phyloP scores from a whole-genome alignment of 495 filamentous ascomycete species.

The Annulohypoxylon maeteangense region DNA sequence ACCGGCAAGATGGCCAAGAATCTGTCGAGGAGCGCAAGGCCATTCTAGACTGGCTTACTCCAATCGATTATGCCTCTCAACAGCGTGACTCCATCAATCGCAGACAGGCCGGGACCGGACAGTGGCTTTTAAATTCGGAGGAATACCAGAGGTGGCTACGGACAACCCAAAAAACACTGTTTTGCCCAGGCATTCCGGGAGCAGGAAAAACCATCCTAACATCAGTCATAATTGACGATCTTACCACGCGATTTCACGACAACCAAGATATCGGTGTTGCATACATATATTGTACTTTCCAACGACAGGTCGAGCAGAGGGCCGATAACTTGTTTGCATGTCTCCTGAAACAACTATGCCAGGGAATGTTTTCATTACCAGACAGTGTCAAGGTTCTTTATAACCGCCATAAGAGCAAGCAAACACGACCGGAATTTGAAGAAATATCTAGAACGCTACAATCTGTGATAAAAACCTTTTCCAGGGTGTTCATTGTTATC shows the following conservation, averaged over 20 bases:
- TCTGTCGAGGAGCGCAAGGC: not conserved
- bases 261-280: not conserved
- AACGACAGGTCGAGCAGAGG: not conserved
- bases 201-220: not conserved
- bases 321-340: not conserved
- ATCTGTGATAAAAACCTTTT: not conserved
- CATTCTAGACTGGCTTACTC: not conserved
- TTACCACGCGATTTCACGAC: not conserved
- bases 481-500: not conserved
- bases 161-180: not conserved
- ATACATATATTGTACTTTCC: not conserved
- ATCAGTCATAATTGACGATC: not conserved
- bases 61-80: not conserved
- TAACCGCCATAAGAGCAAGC: not conserved
- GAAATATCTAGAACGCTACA: not conserved
- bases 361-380: not conserved
- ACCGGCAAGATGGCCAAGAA: not conserved
- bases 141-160: not conserved
- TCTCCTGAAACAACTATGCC: not conserved
- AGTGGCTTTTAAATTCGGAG: not conserved
- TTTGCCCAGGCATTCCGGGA: not conserved
- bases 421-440: not conserved
- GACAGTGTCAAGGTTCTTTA: not conserved
- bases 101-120: not conserved
- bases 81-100: not conserved